Conservation (phyloP, 2,329 filamentous ascomycete species). For the Gaeumannomyces sp. region DNA sequence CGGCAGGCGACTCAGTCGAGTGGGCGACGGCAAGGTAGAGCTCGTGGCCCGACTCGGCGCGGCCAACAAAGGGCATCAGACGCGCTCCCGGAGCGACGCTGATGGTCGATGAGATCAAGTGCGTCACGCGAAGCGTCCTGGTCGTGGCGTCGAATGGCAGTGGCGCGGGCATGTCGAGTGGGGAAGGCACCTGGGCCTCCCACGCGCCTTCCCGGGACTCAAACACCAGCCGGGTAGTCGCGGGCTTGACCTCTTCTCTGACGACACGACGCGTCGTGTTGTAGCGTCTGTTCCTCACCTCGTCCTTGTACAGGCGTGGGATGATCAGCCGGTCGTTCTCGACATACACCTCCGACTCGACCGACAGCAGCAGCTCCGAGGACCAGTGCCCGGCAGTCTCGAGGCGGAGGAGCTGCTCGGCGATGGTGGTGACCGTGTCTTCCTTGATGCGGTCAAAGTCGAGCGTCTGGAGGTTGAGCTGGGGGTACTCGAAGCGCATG, state of each 20-base stretch:
- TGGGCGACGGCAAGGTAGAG: background rate
- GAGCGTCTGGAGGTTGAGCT: conserved; percentile 19
- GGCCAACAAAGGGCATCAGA: background rate
- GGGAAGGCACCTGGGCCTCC: background rate
- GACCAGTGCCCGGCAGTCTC: conserved; percentile 14
- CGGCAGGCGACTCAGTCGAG: background rate
- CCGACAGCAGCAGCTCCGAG: conserved; percentile 21
- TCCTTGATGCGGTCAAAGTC: conserved; percentile 13
- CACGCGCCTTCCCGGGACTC: background rate
- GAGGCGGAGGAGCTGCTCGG: conserved; percentile 15
- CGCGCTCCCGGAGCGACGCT: background rate
- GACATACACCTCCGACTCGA: conserved; percentile 23
- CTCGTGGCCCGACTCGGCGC: background rate
- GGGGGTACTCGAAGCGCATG: conserved; percentile 16
- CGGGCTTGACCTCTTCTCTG: background rate
- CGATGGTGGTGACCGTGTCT: background rate
- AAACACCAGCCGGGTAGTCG: background rate
- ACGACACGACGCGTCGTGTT: conserved; percentile 16
- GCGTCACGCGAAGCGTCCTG: background rate
- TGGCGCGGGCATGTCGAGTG: too few relatives aligned
- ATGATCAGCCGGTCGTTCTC: conserved; percentile 20
- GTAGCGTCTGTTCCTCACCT: conserved; percentile 14
- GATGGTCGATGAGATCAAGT: background rate
- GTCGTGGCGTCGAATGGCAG: background rate
- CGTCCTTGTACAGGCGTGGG: conserved; percentile 19